These are phyloP conservation scores for Plasmodium cynomolgi DNA, from an alignment of 169 alveolate genomes.

Conservation along the genomic window DNA sequence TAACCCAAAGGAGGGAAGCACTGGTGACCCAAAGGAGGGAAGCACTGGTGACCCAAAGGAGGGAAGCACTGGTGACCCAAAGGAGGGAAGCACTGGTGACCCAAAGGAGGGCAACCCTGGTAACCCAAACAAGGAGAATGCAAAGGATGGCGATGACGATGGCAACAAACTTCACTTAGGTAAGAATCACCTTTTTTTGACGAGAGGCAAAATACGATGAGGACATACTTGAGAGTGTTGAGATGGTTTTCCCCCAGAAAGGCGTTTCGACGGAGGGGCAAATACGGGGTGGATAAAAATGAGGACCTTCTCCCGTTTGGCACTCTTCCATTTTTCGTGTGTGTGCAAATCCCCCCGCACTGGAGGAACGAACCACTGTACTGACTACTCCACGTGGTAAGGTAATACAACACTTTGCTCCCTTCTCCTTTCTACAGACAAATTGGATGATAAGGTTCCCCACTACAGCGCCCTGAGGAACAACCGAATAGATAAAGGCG, in stretches of 20 bases:
- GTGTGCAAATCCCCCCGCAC: neutral
- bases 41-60: neutral
- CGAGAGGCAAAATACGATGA: neutral
- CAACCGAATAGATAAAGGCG: constrained; percentile 2
- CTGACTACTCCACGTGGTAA: neutral
- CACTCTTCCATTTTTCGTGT: neutral
- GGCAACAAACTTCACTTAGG: neutral
- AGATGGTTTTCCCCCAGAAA: neutral
- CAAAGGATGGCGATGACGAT: neutral
- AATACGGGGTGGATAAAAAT: neutral
- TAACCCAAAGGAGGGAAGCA: too few species aligned
- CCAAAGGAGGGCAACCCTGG: neutral
- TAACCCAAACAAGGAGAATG: neutral
- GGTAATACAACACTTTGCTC: neutral
- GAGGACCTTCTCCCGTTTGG: neutral
- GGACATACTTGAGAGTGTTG: neutral
- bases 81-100: neutral
- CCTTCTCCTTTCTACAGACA: neutral
- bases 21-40: neutral
- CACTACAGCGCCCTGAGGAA: neutral
- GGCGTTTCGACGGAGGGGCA: neutral
- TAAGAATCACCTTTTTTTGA: neutral
- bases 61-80: too few species aligned
- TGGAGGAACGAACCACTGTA: neutral
- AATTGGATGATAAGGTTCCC: neutral